Percentiles rank a stretch among this genome's conserved stretches.
phyloP scores from a whole-genome alignment of 352 stramenopile genomes.

The Phytophthora palmivora region DNA sequence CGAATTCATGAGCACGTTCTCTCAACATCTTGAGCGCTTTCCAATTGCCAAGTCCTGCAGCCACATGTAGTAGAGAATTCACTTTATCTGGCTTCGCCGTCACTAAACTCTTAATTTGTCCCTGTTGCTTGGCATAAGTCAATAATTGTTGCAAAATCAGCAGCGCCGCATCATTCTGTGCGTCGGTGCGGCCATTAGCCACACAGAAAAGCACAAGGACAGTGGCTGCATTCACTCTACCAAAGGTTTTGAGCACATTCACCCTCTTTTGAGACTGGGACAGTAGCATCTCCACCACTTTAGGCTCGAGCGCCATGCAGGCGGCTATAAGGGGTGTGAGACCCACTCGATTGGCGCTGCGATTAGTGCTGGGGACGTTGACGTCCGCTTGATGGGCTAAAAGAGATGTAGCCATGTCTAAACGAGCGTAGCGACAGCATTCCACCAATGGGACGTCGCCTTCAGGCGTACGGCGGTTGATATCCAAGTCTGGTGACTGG shows the following conservation, averaged over 20 bases:
- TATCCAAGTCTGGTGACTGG: conserved; percentile 31
- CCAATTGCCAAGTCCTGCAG: conserved; percentile 55
- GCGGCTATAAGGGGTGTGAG: conserved; percentile 61
- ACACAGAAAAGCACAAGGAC: conserved; percentile 60
- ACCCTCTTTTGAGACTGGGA: conserved; percentile 16
- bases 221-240: conserved; percentile 46
- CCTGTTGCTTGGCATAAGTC: conserved; percentile 40
- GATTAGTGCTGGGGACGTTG: conserved; percentile 47
- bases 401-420: conserved; percentile 47
- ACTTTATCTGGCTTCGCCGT: conserved; percentile 50
- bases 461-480: conserved; percentile 47
- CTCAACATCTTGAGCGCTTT: conserved; percentile 50
- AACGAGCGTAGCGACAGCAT: conserved; percentile 58
- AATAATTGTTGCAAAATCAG: conserved; percentile 52
- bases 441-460: conserved; percentile 62
- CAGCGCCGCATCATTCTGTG: conserved; percentile 48
- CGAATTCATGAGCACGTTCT: conserved; percentile 29
- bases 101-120: conserved; percentile 41
- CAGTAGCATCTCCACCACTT: conserved; percentile 54
- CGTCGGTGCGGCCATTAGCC: conserved; percentile 56
- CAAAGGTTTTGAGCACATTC: conserved; percentile 48
- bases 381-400: conserved; percentile 41
- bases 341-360: conserved; percentile 40
- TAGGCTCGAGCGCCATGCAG: conserved; percentile 56
- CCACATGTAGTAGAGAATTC: conserved; percentile 61